Conservation (phyloP, 1,139 yeast genomes). For the Entelexis paramagnoliae region DNA sequence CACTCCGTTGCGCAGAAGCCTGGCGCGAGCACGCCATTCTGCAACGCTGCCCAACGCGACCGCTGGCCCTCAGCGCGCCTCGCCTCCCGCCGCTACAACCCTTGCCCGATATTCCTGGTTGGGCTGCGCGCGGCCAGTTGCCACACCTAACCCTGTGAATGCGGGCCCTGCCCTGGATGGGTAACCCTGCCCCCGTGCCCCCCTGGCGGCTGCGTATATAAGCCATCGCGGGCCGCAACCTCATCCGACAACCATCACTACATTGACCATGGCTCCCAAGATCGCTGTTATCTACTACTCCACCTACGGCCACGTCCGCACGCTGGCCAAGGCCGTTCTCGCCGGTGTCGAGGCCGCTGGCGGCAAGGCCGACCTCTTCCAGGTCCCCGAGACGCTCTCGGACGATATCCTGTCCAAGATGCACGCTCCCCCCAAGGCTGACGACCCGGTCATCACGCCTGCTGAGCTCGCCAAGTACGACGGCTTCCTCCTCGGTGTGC, state of each 20-base stretch:
- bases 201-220: neutral
- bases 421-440: slow-evolving; percentile 48
- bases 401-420: slow-evolving; percentile 49
- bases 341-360: slow-evolving; percentile 68
- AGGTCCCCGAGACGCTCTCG: slow-evolving; percentile 68
- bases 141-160: neutral
- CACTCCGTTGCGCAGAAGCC: neutral
- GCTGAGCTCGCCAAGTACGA: slow-evolving; percentile 46
- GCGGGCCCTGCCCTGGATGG: neutral
- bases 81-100: no score
- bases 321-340: slow-evolving; percentile 58
- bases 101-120: no score
- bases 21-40: neutral
- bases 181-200: neutral
- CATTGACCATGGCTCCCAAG: slow-evolving; percentile 39
- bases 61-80: neutral
- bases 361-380: slow-evolving; percentile 59
- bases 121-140: neutral
- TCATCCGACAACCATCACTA: neutral
- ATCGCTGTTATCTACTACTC: slow-evolving; percentile 70
- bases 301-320: slow-evolving; percentile 66
- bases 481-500: slow-evolving; percentile 69
- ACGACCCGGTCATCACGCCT: slow-evolving; percentile 50
- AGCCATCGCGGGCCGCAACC: neutral
- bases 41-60: no score